Conservation (phyloP, 257 asterid species). For the Gentiana straminea region DNA sequence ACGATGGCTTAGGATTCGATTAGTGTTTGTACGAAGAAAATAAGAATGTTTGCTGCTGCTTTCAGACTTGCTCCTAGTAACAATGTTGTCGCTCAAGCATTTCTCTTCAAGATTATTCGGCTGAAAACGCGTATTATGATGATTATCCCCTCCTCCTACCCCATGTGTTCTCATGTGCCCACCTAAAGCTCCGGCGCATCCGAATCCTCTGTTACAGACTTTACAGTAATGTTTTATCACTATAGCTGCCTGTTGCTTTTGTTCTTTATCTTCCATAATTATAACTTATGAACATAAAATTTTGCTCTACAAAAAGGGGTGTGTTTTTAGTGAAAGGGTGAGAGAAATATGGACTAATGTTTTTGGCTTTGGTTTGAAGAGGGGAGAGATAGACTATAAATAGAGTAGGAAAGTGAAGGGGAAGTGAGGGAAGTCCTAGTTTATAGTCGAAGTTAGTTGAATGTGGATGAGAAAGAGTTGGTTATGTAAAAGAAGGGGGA, state of each 20-base stretch:
- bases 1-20: conserved; percentile 17
- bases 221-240: conserved; percentile 28
- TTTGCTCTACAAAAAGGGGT: not conserved
- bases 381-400: conserved; percentile 4
- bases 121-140: not conserved
- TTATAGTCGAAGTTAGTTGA: conserved; percentile 37
- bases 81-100: conserved; percentile 1
- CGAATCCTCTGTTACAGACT: conserved; percentile 33
- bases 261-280: conserved; percentile 5
- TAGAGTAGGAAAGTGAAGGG: conserved; percentile 8
- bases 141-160: conserved; percentile 22
- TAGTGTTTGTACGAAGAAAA: conserved; percentile 39
- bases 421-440: conserved; percentile 47
- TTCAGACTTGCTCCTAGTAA: conserved; percentile 10
- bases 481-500: conserved; percentile 1
- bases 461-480: conserved; percentile 37
- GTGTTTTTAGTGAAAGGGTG: not conserved
- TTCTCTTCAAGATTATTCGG: conserved; percentile 8
- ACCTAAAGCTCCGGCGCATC: conserved; percentile 45
- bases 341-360: not conserved
- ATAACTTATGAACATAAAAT: not conserved
- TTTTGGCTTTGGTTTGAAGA: not conserved
- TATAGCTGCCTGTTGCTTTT: conserved; percentile 2
- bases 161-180: conserved; percentile 62
- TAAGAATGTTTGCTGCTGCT: conserved; percentile 35